phyloP scores from a whole-genome alignment of 208 protist species.

The Wallacemonas sp. region DNA sequence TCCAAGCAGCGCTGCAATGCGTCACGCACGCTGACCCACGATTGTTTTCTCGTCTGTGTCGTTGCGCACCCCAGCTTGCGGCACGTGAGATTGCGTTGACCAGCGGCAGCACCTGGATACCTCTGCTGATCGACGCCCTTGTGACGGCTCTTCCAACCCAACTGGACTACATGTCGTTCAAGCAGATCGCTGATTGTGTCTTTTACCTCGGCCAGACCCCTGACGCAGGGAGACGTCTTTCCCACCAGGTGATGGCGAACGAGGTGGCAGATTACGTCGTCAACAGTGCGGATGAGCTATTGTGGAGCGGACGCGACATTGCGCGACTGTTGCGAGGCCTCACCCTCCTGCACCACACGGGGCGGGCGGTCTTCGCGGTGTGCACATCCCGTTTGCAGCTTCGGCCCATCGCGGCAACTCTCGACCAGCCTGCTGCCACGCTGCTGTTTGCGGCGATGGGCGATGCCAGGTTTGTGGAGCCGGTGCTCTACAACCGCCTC shows the following conservation, averaged over 20 bases:
- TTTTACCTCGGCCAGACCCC: slow-evolving; percentile 60
- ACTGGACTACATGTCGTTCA: slow-evolving; percentile 41
- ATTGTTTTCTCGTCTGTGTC: background rate
- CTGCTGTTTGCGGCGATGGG: slow-evolving; percentile 72
- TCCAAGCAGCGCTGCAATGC: background rate
- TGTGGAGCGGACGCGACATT: slow-evolving; percentile 63
- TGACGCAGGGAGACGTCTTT: slow-evolving; percentile 59
- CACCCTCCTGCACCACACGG: slow-evolving; percentile 71
- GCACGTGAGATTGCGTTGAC: slow-evolving; percentile 1
- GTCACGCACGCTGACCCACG: background rate
- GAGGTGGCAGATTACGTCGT: slow-evolving; percentile 68
- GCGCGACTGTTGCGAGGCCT: slow-evolving; percentile 71
- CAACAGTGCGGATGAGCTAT: slow-evolving; percentile 60
- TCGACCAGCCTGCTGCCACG: slow-evolving; percentile 48
- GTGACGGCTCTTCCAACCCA: slow-evolving; percentile 42
- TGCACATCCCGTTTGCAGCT: slow-evolving; percentile 44
- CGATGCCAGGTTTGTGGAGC: slow-evolving; percentile 67
- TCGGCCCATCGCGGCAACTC: slow-evolving; percentile 43
- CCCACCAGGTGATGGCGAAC: slow-evolving; percentile 73
- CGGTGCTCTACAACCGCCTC: slow-evolving; percentile 64
- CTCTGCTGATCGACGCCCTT: slow-evolving; percentile 25
- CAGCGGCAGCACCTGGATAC: background rate
- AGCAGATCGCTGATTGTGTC: slow-evolving; percentile 48
- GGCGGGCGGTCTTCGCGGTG: slow-evolving; percentile 76
- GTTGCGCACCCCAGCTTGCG: background rate